A percentile compares a stretch with the other conserved stretches of the same genome.
These are phyloP conservation scores for Puccinia polysora DNA, from an alignment of 1,284 basidiomycete species.

Conservation along the genomic window DNA sequence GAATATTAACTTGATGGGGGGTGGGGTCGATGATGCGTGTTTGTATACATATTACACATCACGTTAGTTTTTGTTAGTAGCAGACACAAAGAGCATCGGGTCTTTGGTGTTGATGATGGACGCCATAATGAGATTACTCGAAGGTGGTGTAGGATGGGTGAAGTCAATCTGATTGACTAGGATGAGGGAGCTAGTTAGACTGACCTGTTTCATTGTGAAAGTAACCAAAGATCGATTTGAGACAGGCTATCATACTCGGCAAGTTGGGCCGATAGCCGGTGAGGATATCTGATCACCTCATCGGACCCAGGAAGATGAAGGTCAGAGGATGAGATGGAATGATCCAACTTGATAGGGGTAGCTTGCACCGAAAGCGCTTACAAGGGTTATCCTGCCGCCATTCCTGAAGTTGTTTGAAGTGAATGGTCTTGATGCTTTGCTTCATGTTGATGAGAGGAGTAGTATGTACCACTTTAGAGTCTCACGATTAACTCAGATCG, in stretches of 20 bases:
- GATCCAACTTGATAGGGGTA: not conserved
- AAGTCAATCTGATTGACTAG: not conserved
- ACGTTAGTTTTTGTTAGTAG: not conserved
- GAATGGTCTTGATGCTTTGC: constrained; percentile 9
- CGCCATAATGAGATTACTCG: no score
- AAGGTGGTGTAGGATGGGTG: no score
- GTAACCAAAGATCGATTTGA: constrained; percentile 36
- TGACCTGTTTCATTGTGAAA: constrained; percentile 43
- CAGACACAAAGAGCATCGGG: not conserved
- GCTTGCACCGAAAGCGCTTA: not conserved
- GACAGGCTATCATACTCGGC: constrained; percentile 14
- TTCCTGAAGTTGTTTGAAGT: constrained; percentile 17
- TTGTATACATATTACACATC: not conserved
- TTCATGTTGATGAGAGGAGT: constrained; percentile 4
- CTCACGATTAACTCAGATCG: no score
- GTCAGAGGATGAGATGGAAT: not conserved
- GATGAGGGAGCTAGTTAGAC: not conserved
- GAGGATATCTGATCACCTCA: constrained; percentile 27
- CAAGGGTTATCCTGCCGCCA: constrained; percentile 43
- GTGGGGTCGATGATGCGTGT: no score
- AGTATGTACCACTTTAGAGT: no score
- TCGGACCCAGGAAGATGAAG: not conserved
- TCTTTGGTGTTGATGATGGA: no score
- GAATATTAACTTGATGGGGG: constrained; percentile 95
- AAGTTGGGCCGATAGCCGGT: constrained; percentile 39